Percentiles rank a stretch among this genome's conserved stretches.
These are phyloP conservation scores for Ogataea minuta DNA, from an alignment of 805 yeast genomes.

Conservation along the genomic window DNA sequence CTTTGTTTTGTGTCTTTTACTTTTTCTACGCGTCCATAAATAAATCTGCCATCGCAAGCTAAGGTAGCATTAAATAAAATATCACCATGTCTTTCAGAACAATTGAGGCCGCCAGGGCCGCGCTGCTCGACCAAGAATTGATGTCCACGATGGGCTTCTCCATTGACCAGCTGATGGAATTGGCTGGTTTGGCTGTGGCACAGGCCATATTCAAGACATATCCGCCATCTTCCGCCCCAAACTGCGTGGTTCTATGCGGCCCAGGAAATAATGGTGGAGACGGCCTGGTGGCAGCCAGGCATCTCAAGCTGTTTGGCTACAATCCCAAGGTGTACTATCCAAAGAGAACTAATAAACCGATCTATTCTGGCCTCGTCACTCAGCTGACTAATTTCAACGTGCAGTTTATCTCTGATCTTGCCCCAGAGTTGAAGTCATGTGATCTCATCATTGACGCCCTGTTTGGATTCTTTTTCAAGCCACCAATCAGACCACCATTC, in stretches of 20 bases:
- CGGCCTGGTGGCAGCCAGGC: constrained; percentile 94
- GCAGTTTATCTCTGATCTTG: constrained; percentile 44
- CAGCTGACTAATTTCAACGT: constrained; percentile 70
- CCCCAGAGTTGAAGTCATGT: constrained; percentile 33
- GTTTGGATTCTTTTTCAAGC: constrained; percentile 91
- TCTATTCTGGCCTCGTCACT: constrained; percentile 58
- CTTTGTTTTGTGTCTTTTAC: constrained; percentile 4
- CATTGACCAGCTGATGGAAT: constrained; percentile 88
- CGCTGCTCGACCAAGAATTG: constrained; percentile 76
- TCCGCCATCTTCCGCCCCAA: constrained; percentile 47
- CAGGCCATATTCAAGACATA: constrained; percentile 70
- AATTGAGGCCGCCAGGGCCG: constrained; percentile 58
- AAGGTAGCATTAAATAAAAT: no score
- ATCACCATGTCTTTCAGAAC: constrained; percentile 36
- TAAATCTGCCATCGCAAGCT: constrained; percentile 7
- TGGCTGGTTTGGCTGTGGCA: constrained; percentile 94
- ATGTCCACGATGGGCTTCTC: constrained; percentile 80
- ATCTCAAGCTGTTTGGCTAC: constrained; percentile 76
- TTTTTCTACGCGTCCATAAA: constrained; percentile 15
- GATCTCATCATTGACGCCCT: constrained; percentile 71
- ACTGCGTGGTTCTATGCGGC: constrained; percentile 75
- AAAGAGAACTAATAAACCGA: constrained; percentile 52
- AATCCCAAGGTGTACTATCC: constrained; percentile 80
- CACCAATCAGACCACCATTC: constrained; percentile 83
- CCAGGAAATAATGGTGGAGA: constrained; percentile 99